Conservation (phyloP, 169 alveolate species). For the Perkinsus marinus region DNA sequence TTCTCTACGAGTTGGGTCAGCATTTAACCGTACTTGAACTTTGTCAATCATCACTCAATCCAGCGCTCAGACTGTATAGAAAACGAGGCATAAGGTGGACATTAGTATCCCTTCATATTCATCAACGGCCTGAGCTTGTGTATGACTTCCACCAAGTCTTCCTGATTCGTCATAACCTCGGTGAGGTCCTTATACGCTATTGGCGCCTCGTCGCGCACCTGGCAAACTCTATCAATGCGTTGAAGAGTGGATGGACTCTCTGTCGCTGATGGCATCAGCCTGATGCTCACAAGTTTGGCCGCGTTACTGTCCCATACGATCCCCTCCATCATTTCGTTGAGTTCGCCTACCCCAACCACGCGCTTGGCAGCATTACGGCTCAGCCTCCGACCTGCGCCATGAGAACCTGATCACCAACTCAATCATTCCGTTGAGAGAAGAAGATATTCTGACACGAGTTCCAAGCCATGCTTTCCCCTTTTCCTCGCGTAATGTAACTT, state of each 20-base stretch:
- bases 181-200: slow-evolving; percentile 42
- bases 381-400: slow-evolving; percentile 47
- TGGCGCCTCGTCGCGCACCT: slow-evolving; percentile 48
- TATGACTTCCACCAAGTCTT: slow-evolving; percentile 25
- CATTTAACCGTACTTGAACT: no score
- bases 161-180: slow-evolving; percentile 25
- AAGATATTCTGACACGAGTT: background rate
- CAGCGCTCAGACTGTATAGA: background rate
- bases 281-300: slow-evolving; percentile 1
- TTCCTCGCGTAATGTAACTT: slow-evolving; percentile 15
- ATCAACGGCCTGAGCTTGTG: slow-evolving; percentile 35
- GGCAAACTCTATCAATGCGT: no score
- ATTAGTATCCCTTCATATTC: slow-evolving; percentile 38
- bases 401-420: slow-evolving; percentile 39
- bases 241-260: no score
- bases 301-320: slow-evolving; percentile 32
- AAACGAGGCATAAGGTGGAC: background rate
- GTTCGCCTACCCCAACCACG: background rate
- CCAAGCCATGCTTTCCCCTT: slow-evolving; percentile 11
- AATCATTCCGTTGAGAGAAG: background rate
- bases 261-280: no score
- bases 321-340: slow-evolving; percentile 27
- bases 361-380: slow-evolving; percentile 40
- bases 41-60: background rate
- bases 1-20: no score